A percentile compares a stretch with the other conserved stretches of the same genome.
Conservation (phyloP, 2,329 filamentous ascomycete genomes). For the Fusarium palustre region DNA sequence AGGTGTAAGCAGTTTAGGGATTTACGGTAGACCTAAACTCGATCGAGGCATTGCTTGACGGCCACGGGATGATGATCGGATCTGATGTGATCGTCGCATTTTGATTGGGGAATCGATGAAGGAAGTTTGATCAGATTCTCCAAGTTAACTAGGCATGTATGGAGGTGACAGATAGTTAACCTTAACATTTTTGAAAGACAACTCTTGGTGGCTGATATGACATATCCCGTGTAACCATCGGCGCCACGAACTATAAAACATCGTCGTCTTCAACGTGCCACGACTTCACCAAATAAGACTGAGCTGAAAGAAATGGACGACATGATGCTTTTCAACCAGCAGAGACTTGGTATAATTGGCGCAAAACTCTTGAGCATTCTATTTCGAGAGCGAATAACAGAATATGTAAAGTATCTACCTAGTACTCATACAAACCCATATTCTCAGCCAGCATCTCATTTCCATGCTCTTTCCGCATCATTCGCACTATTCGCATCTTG, state of each 20-base stretch:
- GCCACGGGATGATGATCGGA: neutral
- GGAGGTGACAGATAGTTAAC: neutral
- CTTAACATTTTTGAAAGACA: neutral
- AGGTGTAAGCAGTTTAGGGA: neutral
- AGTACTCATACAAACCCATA: neutral
- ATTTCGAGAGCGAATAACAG: neutral
- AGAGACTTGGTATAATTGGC: neutral
- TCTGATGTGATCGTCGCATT: slow-evolving; percentile 1
- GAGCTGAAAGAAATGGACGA: neutral
- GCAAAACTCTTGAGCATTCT: too few species aligned
- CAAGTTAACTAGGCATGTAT: too few species aligned
- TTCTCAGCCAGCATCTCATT: neutral
- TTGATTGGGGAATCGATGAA: neutral
- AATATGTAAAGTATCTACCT: neutral
- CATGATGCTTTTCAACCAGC: too few species aligned
- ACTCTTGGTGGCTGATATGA: neutral
- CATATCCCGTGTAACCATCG: neutral
- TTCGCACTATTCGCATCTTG: slow-evolving; percentile 11
- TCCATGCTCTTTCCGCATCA: slow-evolving; percentile 6
- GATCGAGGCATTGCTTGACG: slow-evolving; percentile 14
- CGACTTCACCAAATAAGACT: too few species aligned
- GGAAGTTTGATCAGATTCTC: neutral
- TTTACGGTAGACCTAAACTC: slow-evolving; percentile 24
- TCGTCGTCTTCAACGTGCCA: neutral
- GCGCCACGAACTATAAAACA: neutral